phyloP scores from a whole-genome alignment of 2,329 filamentous ascomycete species.

The Beauveria brongniartii region DNA sequence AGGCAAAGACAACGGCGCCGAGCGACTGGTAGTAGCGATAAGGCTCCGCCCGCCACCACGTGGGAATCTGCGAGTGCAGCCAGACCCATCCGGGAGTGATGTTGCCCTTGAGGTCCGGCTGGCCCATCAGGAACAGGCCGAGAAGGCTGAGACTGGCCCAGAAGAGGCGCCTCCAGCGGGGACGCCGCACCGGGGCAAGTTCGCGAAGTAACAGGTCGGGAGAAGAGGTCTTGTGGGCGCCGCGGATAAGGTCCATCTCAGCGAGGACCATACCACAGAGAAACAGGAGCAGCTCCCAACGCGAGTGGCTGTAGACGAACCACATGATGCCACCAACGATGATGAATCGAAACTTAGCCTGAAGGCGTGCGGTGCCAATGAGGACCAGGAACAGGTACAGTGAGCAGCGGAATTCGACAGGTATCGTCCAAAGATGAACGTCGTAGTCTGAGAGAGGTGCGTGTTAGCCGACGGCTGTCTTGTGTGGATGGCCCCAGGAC shows the following conservation, averaged over 20 bases:
- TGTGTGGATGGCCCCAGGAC: slow-evolving; percentile 14
- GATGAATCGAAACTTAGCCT: slow-evolving; percentile 32
- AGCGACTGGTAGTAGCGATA: slow-evolving; percentile 51
- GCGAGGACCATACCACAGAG: slow-evolving; percentile 46
- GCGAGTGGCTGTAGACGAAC: slow-evolving; percentile 38
- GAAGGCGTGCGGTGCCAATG: slow-evolving; percentile 40
- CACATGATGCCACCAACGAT: slow-evolving; percentile 33
- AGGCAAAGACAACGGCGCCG: slow-evolving; percentile 44
- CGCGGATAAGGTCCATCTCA: slow-evolving; percentile 43
- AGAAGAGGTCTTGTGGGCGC: slow-evolving; percentile 28
- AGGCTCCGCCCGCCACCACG: slow-evolving; percentile 38
- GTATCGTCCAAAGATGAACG: slow-evolving; percentile 55
- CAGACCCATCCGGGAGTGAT: slow-evolving; percentile 46
- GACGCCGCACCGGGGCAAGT: slow-evolving; percentile 4
- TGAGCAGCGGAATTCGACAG: slow-evolving; percentile 51
- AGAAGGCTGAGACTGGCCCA: slow-evolving; percentile 37
- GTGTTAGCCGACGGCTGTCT: slow-evolving; percentile 19
- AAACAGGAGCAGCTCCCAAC: slow-evolving; percentile 51
- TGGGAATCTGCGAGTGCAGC: slow-evolving; percentile 39
- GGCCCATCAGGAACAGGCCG: slow-evolving; percentile 42
- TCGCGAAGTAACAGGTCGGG: slow-evolving; percentile 18
- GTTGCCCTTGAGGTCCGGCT: slow-evolving; percentile 30
- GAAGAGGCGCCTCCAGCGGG: slow-evolving; percentile 17
- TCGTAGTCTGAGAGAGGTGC: slow-evolving; percentile 33
- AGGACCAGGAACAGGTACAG: slow-evolving; percentile 49